Conservation (phyloP, 2,329 filamentous ascomycete species). For the Alternaria postmessia region DNA sequence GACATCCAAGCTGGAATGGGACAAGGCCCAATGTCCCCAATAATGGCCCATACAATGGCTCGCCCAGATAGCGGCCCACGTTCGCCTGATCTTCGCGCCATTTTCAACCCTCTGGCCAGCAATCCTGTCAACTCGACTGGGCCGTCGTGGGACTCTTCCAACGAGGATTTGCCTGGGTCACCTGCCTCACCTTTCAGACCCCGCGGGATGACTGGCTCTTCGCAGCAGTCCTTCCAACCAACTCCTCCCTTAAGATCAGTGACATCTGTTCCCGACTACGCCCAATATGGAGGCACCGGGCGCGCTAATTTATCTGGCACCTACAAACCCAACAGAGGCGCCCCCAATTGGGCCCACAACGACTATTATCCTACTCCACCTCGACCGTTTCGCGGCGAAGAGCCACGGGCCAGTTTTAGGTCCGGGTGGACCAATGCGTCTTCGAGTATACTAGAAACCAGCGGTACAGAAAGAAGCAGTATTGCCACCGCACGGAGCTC, state of each 20-base stretch:
- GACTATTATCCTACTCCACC: slow-evolving; percentile 40
- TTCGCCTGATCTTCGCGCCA: slow-evolving; percentile 42
- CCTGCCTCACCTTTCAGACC: slow-evolving; percentile 26
- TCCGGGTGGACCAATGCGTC: slow-evolving; percentile 66
- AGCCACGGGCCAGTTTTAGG: slow-evolving; percentile 65
- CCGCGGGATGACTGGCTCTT: slow-evolving; percentile 47
- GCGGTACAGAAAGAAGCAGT: slow-evolving; percentile 83
- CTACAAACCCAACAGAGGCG: slow-evolving; percentile 49
- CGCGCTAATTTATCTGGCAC: slow-evolving; percentile 44
- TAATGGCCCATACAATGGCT: slow-evolving; percentile 32
- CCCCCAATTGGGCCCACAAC: slow-evolving; percentile 47
- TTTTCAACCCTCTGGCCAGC: slow-evolving; percentile 47
- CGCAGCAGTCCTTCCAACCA: slow-evolving; percentile 37
- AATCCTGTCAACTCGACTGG: slow-evolving; percentile 42
- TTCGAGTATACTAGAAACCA: slow-evolving; percentile 65
- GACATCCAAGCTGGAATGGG: slow-evolving; percentile 30
- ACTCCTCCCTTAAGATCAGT: slow-evolving; percentile 43
- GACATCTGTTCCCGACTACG: slow-evolving; percentile 51
- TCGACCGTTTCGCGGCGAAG: slow-evolving; percentile 46
- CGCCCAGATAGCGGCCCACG: slow-evolving; percentile 37
- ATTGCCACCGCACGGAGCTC: slow-evolving; percentile 82
- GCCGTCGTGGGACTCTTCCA: slow-evolving; percentile 34
- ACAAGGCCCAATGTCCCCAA: slow-evolving; percentile 36
- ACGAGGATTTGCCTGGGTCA: slow-evolving; percentile 32
- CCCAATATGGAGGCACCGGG: slow-evolving; percentile 37